phyloP scores from a whole-genome alignment of 805 yeast species.

The Zygoascus biomembranicola region DNA sequence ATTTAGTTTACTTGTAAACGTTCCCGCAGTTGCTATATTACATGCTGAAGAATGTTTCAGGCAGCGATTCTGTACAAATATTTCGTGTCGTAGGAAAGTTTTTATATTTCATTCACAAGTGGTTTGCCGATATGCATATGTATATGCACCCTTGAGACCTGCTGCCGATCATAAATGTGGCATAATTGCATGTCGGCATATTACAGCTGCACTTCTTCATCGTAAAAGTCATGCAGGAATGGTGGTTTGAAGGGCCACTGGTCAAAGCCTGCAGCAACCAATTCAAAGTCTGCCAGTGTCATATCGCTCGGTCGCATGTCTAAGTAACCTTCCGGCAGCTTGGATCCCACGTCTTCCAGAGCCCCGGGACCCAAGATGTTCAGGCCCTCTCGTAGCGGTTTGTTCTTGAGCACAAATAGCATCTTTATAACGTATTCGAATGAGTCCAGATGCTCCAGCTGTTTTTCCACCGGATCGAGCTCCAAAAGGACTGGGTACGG shows the following conservation, averaged over 20 bases:
- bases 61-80: too few relatives aligned
- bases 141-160: too few relatives aligned
- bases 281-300: conserved; percentile 45
- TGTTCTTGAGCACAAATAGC: conserved; percentile 41
- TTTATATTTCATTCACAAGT: too few relatives aligned
- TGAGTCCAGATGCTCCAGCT: conserved; percentile 41
- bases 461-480: conserved; percentile 39
- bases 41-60: too few relatives aligned
- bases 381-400: conserved; percentile 40
- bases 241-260: conserved; percentile 86
- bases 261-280: conserved; percentile 44
- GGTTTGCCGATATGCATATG: too few relatives aligned
- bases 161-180: too few relatives aligned
- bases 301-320: conserved; percentile 42
- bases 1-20: too few relatives aligned
- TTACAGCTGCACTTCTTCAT: conserved; percentile 17
- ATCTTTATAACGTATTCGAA: conserved; percentile 63
- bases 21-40: too few relatives aligned
- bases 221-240: conserved; percentile 35
- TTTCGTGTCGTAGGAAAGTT: too few relatives aligned
- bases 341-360: conserved; percentile 27
- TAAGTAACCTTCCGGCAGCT: conserved; percentile 30
- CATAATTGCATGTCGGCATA: too few relatives aligned
- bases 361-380: conserved; percentile 78
- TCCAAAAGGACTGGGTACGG: conserved; percentile 45